Percentiles rank a stretch among this genome's conserved stretches.
Evolutionary conservation across 495 filamentous ascomycete species (phyloP).

Genomic region (Amphirosellinia nigrospora): DNA sequence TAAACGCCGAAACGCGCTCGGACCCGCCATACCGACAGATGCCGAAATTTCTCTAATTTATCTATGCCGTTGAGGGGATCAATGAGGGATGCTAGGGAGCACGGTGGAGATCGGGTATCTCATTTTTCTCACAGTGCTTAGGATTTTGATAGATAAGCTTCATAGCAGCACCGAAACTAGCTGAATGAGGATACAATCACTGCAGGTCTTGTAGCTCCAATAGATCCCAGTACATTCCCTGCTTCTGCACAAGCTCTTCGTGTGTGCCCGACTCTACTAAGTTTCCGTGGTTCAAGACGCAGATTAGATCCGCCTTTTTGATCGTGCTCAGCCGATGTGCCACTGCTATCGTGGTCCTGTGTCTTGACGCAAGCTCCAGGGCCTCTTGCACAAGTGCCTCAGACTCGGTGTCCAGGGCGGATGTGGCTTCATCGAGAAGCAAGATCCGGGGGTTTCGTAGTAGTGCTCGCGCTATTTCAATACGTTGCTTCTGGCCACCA

Average conservation of each 20-base stretch:
- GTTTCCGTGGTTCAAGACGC: conserved; percentile 57
- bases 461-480: conserved; percentile 77
- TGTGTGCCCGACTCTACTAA: conserved; percentile 61
- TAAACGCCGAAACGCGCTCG: too few species aligned
- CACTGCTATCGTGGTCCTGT: conserved; percentile 73
- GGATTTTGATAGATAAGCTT: neutral
- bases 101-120: too few species aligned
- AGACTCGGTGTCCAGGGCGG: conserved; percentile 73
- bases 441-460: conserved; percentile 73
- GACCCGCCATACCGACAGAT: too few species aligned
- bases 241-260: conserved; percentile 50
- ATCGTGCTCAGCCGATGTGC: conserved; percentile 66
- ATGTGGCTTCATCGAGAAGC: conserved; percentile 81
- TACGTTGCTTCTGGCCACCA: conserved; percentile 78
- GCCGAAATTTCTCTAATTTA: too few species aligned
- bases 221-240: conserved; percentile 52
- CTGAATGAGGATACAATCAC: neutral
- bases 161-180: neutral
- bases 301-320: conserved; percentile 59
- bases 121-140: too few species aligned
- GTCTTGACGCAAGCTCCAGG: conserved; percentile 64
- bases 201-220: conserved; percentile 5
- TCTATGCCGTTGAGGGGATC: too few species aligned
- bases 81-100: too few species aligned
- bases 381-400: conserved; percentile 75